phyloP scores from a whole-genome alignment of 768 basidiomycete genomes.

The Termitomyces sp. region DNA sequence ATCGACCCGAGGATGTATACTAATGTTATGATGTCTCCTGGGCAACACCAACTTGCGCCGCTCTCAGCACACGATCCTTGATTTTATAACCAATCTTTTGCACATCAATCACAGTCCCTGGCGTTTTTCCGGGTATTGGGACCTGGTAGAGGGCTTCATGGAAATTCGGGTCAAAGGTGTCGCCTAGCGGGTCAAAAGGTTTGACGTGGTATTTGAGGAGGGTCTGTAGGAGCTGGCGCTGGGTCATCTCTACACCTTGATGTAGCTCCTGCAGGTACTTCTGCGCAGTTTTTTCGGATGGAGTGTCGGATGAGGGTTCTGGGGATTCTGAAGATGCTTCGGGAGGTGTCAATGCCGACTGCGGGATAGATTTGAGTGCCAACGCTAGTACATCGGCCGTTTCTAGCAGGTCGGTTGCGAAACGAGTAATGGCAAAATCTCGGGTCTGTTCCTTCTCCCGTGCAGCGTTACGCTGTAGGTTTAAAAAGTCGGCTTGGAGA shows the following conservation, averaged over 20 bases:
- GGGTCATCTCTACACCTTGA: slow-evolving; percentile 88
- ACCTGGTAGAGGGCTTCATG: slow-evolving; percentile 96
- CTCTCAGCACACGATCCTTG: slow-evolving; percentile 88
- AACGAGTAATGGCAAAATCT: slow-evolving; percentile 89
- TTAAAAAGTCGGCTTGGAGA: slow-evolving; percentile 92
- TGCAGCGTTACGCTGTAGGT: slow-evolving; percentile 86
- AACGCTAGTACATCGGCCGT: slow-evolving; percentile 87
- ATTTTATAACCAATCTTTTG: slow-evolving; percentile 91
- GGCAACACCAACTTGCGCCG: slow-evolving; percentile 95
- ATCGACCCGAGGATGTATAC: slow-evolving; percentile 5
- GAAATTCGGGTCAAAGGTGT: slow-evolving; percentile 89
- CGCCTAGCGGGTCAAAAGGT: slow-evolving; percentile 88
- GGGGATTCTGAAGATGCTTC: slow-evolving; percentile 23
- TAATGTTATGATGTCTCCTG: slow-evolving; percentile 50
- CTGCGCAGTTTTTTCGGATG: slow-evolving; percentile 47
- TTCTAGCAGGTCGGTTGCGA: slow-evolving; percentile 85
- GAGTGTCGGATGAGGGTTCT: slow-evolving; percentile 15
- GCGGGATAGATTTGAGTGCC: slow-evolving; percentile 76
- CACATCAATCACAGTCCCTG: slow-evolving; percentile 87
- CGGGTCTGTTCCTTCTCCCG: slow-evolving; percentile 89
- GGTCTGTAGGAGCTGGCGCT: slow-evolving; percentile 83
- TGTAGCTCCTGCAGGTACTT: slow-evolving; percentile 67
- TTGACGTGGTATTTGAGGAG: slow-evolving; percentile 90
- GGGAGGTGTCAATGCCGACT: slow-evolving; percentile 32
- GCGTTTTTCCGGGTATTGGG: slow-evolving; percentile 83